Percentiles rank a stretch among this genome's conserved stretches.
Conservation (phyloP, 2,329 filamentous ascomycete genomes). For the Talaromyces sp. region DNA sequence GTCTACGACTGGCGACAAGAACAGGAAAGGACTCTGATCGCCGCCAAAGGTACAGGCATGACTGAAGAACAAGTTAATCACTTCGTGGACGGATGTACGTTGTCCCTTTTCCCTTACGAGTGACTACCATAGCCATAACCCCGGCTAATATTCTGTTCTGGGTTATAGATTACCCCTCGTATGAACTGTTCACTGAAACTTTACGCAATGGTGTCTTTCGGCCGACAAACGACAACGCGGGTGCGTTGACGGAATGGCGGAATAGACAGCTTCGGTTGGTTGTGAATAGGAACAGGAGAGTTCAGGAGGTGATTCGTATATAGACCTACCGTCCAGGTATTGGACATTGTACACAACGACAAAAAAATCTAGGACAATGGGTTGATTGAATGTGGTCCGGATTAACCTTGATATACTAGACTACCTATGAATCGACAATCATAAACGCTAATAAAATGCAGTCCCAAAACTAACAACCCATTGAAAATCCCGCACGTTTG, state of each 20-base stretch:
- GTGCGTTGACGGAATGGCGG: conserved; percentile 34
- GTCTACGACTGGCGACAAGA: conserved; percentile 83
- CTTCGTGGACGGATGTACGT: conserved; percentile 67
- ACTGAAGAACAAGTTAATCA: conserved; percentile 71
- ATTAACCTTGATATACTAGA: conserved; percentile 29
- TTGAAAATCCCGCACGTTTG: conserved; percentile 29
- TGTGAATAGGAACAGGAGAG: conserved; percentile 59
- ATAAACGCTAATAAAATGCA: conserved; percentile 33
- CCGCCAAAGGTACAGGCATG: conserved; percentile 71
- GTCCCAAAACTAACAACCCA: conserved; percentile 35
- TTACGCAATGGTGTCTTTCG: conserved; percentile 58
- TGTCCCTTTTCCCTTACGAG: background rate
- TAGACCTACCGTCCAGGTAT: background rate
- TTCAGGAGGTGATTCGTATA: conserved; percentile 48
- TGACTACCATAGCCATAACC: background rate
- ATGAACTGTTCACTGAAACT: conserved; percentile 64
- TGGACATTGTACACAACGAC: background rate
- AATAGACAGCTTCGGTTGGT: conserved; percentile 61
- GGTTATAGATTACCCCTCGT: conserved; percentile 61
- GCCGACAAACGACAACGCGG: conserved; percentile 19
- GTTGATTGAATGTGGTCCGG: conserved; percentile 35
- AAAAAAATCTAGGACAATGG: conserved; percentile 19
- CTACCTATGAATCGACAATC: conserved; percentile 24
- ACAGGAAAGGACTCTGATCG: conserved; percentile 70
- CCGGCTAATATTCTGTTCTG: background rate